Evolutionary conservation across 805 yeast genomes (phyloP).

Genomic region (Starmerella roubikii): DNA sequence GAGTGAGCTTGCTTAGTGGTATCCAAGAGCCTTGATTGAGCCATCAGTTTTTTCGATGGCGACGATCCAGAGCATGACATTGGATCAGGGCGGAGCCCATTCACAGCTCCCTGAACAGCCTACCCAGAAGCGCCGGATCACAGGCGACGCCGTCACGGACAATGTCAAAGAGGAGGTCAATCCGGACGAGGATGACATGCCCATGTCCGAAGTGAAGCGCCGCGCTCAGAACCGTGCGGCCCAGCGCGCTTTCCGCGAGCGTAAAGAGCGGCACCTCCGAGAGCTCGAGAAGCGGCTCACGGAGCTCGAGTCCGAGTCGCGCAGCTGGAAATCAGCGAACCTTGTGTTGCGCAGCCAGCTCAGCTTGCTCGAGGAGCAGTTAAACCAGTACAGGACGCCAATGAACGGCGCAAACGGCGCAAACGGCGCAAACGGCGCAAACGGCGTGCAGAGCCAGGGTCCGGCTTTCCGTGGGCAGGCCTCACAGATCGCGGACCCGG

Average conservation of each 20-base stretch:
- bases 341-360: constrained; percentile 67
- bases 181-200: constrained; percentile 1
- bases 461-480: too few relatives aligned
- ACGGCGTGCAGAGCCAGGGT: background rate
- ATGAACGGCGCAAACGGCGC: too few relatives aligned
- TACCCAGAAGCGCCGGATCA: constrained; percentile 10
- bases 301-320: constrained; percentile 55
- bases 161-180: background rate
- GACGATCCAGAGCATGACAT: background rate
- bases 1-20: too few relatives aligned
- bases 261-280: constrained; percentile 76
- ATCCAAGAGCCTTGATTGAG: too few relatives aligned
- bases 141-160: background rate
- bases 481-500: too few relatives aligned
- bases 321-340: constrained; percentile 55
- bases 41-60: too few relatives aligned
- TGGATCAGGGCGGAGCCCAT: background rate
- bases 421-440: too few relatives aligned
- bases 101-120: background rate
- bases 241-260: constrained; percentile 82
- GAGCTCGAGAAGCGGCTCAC: constrained; percentile 72
- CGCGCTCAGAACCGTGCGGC: constrained; percentile 97
- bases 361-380: constrained; percentile 55
- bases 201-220: constrained; percentile 60
- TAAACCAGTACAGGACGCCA: constrained; percentile 39